phyloP scores from a whole-genome alignment of 2,329 filamentous ascomycete genomes.

The Nannizzia gypsea region DNA sequence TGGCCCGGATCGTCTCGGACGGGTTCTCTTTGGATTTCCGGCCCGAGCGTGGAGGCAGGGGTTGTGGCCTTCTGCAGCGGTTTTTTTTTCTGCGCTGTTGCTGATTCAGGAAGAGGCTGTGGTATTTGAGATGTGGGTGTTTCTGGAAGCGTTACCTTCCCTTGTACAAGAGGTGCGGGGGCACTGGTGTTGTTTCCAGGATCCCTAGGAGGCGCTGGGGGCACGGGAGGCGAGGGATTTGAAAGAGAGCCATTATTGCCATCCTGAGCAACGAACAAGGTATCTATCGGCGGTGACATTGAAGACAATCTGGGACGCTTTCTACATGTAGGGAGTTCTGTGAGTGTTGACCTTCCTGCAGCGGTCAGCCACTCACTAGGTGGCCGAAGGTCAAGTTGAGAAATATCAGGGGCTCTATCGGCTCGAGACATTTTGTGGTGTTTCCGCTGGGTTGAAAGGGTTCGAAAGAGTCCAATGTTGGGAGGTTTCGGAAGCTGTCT shows the following conservation, averaged over 20 bases:
- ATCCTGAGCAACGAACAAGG: not conserved
- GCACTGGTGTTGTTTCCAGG: not conserved
- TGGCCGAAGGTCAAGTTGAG: slow-evolving; percentile 25
- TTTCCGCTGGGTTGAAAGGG: slow-evolving; percentile 20
- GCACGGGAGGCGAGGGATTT: not conserved
- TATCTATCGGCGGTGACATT: not conserved
- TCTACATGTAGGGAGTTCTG: not conserved
- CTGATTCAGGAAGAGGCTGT: not conserved
- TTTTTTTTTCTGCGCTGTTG: not conserved
- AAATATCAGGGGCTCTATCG: slow-evolving; percentile 28
- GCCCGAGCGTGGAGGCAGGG: too few species aligned
- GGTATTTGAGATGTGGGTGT: not conserved
- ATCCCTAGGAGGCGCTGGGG: not conserved
- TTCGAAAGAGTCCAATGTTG: slow-evolving; percentile 12
- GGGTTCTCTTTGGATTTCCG: too few species aligned
- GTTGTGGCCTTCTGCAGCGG: not conserved
- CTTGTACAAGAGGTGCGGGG: not conserved
- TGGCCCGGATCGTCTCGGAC: too few species aligned
- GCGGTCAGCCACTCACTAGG: slow-evolving; percentile 23
- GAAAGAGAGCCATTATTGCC: not conserved
- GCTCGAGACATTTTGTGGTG: slow-evolving; percentile 23
- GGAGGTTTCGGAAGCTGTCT: not conserved
- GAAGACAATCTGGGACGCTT: not conserved
- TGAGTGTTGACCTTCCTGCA: not conserved
- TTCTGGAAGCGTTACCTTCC: not conserved